phyloP scores from a whole-genome alignment of 257 asterid genomes.

The Vinca minor region DNA sequence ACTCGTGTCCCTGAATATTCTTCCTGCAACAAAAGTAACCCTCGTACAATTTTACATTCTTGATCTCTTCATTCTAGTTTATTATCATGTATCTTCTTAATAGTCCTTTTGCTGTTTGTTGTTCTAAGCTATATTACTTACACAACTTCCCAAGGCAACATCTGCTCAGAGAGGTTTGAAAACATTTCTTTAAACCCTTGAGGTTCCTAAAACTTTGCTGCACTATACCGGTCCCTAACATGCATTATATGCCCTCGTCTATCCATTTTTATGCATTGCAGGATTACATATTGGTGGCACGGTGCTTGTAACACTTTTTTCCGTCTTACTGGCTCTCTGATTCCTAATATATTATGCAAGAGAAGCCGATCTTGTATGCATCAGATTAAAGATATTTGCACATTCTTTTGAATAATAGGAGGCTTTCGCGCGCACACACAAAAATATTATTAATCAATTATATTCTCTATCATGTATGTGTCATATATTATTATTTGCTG shows the following conservation, averaged over 20 bases:
- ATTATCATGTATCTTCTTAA: no score
- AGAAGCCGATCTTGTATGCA: no score
- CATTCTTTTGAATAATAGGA: no score
- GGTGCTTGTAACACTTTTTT: background rate
- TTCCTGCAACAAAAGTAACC: constrained; percentile 22
- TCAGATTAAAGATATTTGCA: no score
- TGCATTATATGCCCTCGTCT: no score
- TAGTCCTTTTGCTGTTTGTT: no score
- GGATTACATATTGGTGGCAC: background rate
- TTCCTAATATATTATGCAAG: background rate
- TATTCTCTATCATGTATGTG: no score
- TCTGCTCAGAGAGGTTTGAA: constrained; percentile 15
- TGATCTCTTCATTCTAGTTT: no score
- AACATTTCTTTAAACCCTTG: background rate
- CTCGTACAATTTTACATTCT: background rate
- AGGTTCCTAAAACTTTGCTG: background rate
- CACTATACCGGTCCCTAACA: no score
- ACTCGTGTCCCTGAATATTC: constrained; percentile 12
- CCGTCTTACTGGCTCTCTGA: background rate
- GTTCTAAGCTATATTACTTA: constrained; percentile 12
- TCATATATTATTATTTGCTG: no score
- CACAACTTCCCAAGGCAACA: constrained; percentile 23
- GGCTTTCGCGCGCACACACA: no score
- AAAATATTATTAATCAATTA: no score
- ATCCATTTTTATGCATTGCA: constrained; percentile 5